phyloP scores from a whole-genome alignment of 202 grass and related monocot genomes.

The Miscanthus sacchariflorus region DNA sequence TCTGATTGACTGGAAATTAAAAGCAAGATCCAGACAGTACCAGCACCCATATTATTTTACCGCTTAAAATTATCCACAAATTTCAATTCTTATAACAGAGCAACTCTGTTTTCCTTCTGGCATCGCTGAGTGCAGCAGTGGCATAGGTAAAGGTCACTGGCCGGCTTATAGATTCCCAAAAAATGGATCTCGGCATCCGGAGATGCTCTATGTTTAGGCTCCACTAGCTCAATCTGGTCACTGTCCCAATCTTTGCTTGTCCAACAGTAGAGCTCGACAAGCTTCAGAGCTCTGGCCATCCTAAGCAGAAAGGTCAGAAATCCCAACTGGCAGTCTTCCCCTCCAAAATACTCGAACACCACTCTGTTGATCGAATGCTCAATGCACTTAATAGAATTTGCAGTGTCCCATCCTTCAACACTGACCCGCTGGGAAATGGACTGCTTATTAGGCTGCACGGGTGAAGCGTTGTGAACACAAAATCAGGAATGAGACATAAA shows the following conservation, averaged over 20 bases:
- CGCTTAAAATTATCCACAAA: background rate
- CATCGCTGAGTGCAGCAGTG: slow-evolving; percentile 51
- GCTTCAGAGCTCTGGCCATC: slow-evolving; percentile 42
- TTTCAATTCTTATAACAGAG: slow-evolving; percentile 17
- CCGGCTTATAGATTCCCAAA: slow-evolving; percentile 2
- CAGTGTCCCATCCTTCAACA: slow-evolving; percentile 41
- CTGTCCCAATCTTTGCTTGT: slow-evolving; percentile 21
- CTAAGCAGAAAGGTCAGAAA: slow-evolving; percentile 51
- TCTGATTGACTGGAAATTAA: background rate
- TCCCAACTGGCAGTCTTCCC: slow-evolving; percentile 24
- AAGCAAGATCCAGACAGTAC: background rate
- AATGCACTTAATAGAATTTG: slow-evolving; percentile 48
- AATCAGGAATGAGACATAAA: background rate
- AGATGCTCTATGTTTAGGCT: slow-evolving; percentile 22
- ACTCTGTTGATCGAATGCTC: slow-evolving; percentile 48
- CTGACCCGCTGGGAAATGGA: slow-evolving; percentile 5
- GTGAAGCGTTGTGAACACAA: background rate
- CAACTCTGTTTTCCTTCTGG: slow-evolving; percentile 38
- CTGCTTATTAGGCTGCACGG: slow-evolving; percentile 42
- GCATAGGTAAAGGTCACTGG: slow-evolving; percentile 44
- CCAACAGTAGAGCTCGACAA: slow-evolving; percentile 42
- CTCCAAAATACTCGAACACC: slow-evolving; percentile 47
- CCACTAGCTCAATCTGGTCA: background rate
- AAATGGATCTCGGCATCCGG: slow-evolving; percentile 1
- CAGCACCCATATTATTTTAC: slow-evolving; percentile 10